Percentiles rank a stretch among this genome's conserved stretches.
These are phyloP conservation scores for Blastobotrys terrestris DNA, from an alignment of 805 yeast species.

Conservation along the genomic window DNA sequence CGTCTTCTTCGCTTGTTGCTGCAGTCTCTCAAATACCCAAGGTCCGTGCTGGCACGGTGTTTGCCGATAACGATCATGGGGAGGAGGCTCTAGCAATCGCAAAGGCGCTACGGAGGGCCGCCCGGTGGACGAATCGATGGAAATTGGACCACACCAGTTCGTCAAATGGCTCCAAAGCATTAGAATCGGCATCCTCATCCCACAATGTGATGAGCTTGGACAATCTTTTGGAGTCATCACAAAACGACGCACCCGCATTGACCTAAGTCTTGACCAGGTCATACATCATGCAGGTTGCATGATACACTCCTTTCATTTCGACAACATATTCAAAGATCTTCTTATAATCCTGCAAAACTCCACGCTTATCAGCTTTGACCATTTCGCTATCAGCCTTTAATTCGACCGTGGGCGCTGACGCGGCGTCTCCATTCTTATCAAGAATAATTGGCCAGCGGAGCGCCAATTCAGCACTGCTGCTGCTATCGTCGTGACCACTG, in stretches of 20 bases:
- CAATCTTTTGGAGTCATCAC: conserved; percentile 6
- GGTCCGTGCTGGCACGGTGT: neutral
- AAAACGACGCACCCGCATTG: neutral
- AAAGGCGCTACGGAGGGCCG: conserved; percentile 22
- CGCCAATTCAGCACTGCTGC: neutral
- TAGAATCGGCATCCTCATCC: neutral
- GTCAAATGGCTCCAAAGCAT: neutral
- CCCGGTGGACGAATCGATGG: conserved; percentile 26
- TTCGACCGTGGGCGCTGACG: neutral
- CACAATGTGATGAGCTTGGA: conserved; percentile 10
- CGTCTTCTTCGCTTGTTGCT: neutral
- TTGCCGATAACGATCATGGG: conserved; percentile 22
- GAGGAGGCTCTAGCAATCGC: conserved; percentile 22
- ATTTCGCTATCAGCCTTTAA: neutral
- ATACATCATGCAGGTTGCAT: conserved; percentile 7
- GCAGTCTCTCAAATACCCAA: neutral
- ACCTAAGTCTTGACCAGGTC: conserved; percentile 4
- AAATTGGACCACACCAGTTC: neutral
- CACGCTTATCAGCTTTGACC: conserved; percentile 1
- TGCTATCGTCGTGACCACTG: neutral
- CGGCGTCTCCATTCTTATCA: neutral
- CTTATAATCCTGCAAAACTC: neutral
- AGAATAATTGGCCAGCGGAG: neutral
- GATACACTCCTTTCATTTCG: conserved; percentile 8
- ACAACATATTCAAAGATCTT: conserved; percentile 8